Evolutionary conservation across 495 filamentous ascomycete genomes (phyloP).

Genomic region (Haplographium delicatum): DNA sequence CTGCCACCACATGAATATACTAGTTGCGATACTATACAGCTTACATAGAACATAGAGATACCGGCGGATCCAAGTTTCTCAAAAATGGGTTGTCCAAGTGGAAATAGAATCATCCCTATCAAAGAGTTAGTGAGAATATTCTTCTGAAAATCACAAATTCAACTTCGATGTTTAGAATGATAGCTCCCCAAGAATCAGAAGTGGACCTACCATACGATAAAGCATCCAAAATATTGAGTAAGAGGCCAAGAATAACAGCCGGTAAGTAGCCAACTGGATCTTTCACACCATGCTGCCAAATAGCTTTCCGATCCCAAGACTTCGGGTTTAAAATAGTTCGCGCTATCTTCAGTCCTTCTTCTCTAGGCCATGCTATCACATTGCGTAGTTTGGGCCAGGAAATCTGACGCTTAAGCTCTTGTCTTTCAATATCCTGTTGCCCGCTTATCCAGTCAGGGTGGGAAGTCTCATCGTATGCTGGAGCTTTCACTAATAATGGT

Average conservation of each 20-base stretch:
- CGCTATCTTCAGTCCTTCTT: slow-evolving; percentile 22
- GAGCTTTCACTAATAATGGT: slow-evolving; percentile 23
- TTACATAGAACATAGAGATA: slow-evolving; percentile 98
- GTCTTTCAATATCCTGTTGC: slow-evolving; percentile 30
- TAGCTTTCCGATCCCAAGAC: slow-evolving; percentile 59
- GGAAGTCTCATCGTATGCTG: not conserved
- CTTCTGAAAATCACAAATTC: not conserved
- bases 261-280: slow-evolving; percentile 68
- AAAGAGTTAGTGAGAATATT: not conserved
- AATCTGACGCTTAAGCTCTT: slow-evolving; percentile 13
- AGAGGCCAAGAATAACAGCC: slow-evolving; percentile 78
- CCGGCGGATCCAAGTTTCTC: slow-evolving; percentile 79
- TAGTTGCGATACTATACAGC: slow-evolving; percentile 89
- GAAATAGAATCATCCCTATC: slow-evolving; percentile 87
- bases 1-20: slow-evolving; percentile 84
- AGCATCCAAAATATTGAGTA: slow-evolving; percentile 91
- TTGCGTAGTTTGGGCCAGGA: slow-evolving; percentile 23
- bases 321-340: slow-evolving; percentile 50
- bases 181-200: not conserved
- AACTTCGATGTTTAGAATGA: slow-evolving; percentile 9
- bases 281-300: slow-evolving; percentile 60
- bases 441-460: slow-evolving; percentile 22
- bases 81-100: slow-evolving; percentile 80
- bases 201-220: slow-evolving; percentile 72
- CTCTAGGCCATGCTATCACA: slow-evolving; percentile 23